A percentile compares a stretch with the other conserved stretches of the same genome.
phyloP scores from a whole-genome alignment of 306 rosid genomes.

The Prunus salicina region DNA sequence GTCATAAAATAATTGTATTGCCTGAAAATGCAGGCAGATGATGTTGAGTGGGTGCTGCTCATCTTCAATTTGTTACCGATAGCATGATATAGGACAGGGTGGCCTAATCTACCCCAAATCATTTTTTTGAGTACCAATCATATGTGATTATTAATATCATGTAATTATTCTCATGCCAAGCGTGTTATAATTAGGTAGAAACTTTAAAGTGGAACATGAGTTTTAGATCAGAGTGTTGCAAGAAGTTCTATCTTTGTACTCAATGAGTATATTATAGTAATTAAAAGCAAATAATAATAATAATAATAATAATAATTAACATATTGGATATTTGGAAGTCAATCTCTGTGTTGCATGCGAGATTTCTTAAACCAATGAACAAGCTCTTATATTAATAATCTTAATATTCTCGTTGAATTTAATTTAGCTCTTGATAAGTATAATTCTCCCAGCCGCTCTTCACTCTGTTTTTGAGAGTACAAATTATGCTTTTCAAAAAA shows the following conservation, averaged over 20 bases:
- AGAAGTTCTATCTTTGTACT: neutral
- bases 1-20: neutral
- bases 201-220: neutral
- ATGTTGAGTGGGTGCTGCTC: neutral
- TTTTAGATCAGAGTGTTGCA: neutral
- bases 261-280: neutral
- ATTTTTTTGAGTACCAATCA: neutral
- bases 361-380: neutral
- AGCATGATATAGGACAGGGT: neutral
- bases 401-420: neutral
- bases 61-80: neutral
- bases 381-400: neutral
- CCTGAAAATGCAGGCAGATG: slow-evolving; percentile 2
- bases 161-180: neutral
- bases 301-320: neutral
- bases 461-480: neutral
- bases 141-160: neutral
- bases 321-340: neutral
- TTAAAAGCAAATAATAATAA: neutral
- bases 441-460: too few species aligned
- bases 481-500: neutral
- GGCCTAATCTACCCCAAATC: neutral
- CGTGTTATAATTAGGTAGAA: neutral
- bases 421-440: too few species aligned
- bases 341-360: neutral